Base-by-base conservation (phyloP, 495 filamentous ascomycete species). In the Podospora fimiseda region DNA sequence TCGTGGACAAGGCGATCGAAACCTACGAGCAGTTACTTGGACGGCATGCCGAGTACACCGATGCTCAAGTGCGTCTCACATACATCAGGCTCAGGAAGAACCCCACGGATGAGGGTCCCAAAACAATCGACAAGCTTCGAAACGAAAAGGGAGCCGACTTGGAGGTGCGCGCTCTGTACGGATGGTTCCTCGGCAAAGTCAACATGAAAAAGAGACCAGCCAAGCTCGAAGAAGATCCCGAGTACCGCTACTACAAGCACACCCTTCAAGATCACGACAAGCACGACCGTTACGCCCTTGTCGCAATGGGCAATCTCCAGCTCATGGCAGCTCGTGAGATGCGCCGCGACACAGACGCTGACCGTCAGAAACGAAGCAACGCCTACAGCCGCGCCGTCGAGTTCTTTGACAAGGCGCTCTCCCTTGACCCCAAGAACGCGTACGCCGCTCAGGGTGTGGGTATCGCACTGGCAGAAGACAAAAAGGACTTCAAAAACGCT, bases 381-480 rank as follows among this genome's bases (percentile, higher is more conserved):
- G 84, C 80, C 57, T 98, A 96, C 65, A 80, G 83, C 65, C 88
- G 87, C 52, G 92, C 93, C 1, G 90, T 97, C 9, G 94, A 96
- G 65, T 97, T 97, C 73, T 98, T 95, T 65, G 94, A 97, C 66
- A 98, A 98, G 71, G 92, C 90, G 20, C 72, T 98, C 14, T 90
- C 93, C 62, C 73, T 97, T 2, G 93, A 98, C 61, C 82, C 88
- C 1, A 88, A 84, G 68, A 97, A 97, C 56, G 93, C 94, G 1
- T 94, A 95, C 62, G 93, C 93, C 0, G 93, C 94, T 9, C 94
- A 98, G 62, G 93, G 94, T 27, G 84, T 97, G 55, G 93, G 86
- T 7, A 97, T 98, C 60, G 89, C 93, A 2, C 75, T 97, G 41
- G 80, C 93, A 0, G 93, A 98, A 63, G 94, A 97, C 65, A 89